Conservation (phyloP, 495 filamentous ascomycete genomes). For the Jackrogersella minutella region DNA sequence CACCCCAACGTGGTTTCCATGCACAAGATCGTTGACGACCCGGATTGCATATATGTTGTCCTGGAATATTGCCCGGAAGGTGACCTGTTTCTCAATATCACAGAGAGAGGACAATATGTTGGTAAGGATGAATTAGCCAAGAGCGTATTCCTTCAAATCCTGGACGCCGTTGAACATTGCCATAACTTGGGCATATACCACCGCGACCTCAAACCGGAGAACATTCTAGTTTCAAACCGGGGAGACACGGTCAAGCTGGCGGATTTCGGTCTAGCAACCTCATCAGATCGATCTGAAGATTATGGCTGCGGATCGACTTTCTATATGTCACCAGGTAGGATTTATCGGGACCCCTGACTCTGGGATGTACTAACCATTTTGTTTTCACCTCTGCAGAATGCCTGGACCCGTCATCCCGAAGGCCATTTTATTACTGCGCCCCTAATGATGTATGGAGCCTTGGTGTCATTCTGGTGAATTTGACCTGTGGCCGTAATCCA, state of each 20-base stretch:
- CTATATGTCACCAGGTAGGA: slow-evolving; percentile 98
- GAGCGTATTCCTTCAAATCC: slow-evolving; percentile 89
- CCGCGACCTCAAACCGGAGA: slow-evolving; percentile 97
- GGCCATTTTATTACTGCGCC: slow-evolving; percentile 86
- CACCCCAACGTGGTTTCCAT: slow-evolving; percentile 95
- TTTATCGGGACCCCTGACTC: slow-evolving; percentile 17
- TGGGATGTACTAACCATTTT: slow-evolving; percentile 41
- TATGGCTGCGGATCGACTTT: slow-evolving; percentile 99
- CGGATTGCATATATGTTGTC: slow-evolving; percentile 95
- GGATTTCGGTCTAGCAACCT: slow-evolving; percentile 94
- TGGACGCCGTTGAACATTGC: slow-evolving; percentile 97
- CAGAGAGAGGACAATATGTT: slow-evolving; percentile 89
- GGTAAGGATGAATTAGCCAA: slow-evolving; percentile 91
- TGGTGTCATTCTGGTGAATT: slow-evolving; percentile 95
- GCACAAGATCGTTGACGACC: slow-evolving; percentile 89
- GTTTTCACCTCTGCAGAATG: slow-evolving; percentile 72
- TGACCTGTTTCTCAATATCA: slow-evolving; percentile 96
- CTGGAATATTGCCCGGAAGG: slow-evolving; percentile 98
- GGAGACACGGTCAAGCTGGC: slow-evolving; percentile 93
- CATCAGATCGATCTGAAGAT: slow-evolving; percentile 83
- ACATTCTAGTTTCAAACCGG: slow-evolving; percentile 88
- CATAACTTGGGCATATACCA: slow-evolving; percentile 95
- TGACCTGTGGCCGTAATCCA: slow-evolving; percentile 97
- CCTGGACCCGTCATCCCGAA: slow-evolving; percentile 82
- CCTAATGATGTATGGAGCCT: slow-evolving; percentile 99